Evolutionary conservation across 164 flowering plant species (phyloP).

Genomic region (Cinnamomum micranthum): DNA sequence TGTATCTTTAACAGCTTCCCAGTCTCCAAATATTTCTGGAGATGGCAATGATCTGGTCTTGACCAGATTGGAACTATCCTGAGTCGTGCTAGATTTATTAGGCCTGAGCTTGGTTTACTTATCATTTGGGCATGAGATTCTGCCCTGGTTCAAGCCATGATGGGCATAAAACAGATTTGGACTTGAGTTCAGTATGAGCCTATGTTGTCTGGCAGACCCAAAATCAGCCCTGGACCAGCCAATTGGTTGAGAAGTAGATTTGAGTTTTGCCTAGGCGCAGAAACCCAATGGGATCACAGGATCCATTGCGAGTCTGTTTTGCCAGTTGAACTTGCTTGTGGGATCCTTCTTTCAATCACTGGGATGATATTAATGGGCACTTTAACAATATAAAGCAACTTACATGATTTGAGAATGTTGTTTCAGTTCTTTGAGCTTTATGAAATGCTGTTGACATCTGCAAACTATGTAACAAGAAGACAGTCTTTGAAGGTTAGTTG

Average conservation of each 20-base stretch:
- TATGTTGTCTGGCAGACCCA: neutral
- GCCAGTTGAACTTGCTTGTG: neutral
- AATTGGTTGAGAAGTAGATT: neutral
- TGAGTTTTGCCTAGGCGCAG: neutral
- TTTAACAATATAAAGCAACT: neutral
- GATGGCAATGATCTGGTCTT: neutral
- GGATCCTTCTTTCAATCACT: neutral
- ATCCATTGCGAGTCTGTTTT: neutral
- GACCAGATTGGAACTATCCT: neutral
- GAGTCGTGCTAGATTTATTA: neutral
- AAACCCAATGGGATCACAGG: neutral
- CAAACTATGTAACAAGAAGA: conserved; percentile 94
- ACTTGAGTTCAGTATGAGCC: neutral
- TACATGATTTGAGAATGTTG: conserved; percentile 3
- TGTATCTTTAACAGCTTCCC: neutral
- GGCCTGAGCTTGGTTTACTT: neutral
- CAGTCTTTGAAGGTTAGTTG: conserved; percentile 88
- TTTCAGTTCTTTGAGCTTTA: conserved; percentile 84
- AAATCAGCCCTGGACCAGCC: neutral
- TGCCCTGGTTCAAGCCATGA: neutral
- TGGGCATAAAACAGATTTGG: neutral
- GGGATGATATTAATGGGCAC: neutral
- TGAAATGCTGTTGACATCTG: conserved; percentile 75
- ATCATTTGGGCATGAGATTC: neutral
- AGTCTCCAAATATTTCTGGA: neutral